These are phyloP conservation scores for Beauveria sp. DNA, from an alignment of 2,329 filamentous ascomycete species.

Conservation along the genomic window DNA sequence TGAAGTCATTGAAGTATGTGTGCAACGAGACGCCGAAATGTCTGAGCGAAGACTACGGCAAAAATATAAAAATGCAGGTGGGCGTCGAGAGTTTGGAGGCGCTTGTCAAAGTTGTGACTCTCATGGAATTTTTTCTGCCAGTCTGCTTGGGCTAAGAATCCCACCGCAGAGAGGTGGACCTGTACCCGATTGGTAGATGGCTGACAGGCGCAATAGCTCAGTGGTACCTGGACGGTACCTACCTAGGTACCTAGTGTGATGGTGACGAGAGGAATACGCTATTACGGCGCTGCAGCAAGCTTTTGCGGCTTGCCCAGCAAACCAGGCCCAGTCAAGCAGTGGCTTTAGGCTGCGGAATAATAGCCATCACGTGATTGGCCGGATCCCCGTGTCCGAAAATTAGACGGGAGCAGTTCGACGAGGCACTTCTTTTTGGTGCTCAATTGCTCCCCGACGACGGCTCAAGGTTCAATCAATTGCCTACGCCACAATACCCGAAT, in stretches of 20 bases:
- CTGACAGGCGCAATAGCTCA: neutral
- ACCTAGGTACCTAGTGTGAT: too few relatives aligned
- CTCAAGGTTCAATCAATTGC: slow-evolving; percentile 42
- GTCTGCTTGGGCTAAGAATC: neutral
- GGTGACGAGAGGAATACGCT: slow-evolving; percentile 2
- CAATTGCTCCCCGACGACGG: slow-evolving; percentile 34
- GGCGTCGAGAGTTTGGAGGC: neutral
- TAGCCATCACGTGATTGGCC: slow-evolving; percentile 31
- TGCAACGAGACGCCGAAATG: neutral
- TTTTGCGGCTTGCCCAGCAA: neutral
- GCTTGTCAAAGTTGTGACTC: slow-evolving; percentile 6
- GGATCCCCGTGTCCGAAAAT: slow-evolving; percentile 32
- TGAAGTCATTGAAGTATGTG: slow-evolving; percentile 44
- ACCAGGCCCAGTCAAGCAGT: neutral
- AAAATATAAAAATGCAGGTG: neutral
- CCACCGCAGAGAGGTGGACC: neutral
- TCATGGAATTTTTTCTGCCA: slow-evolving; percentile 12
- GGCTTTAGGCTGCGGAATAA: slow-evolving; percentile 6
- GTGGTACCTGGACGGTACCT: neutral
- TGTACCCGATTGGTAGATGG: neutral
- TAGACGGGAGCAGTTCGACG: slow-evolving; percentile 35
- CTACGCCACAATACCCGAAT: slow-evolving; percentile 48
- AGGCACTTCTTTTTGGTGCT: slow-evolving; percentile 34
- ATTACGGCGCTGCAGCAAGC: neutral
- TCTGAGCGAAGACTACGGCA: neutral